phyloP scores from a whole-genome alignment of 176 grass and related monocot genomes.

The Bonia amplexicaulis region DNA sequence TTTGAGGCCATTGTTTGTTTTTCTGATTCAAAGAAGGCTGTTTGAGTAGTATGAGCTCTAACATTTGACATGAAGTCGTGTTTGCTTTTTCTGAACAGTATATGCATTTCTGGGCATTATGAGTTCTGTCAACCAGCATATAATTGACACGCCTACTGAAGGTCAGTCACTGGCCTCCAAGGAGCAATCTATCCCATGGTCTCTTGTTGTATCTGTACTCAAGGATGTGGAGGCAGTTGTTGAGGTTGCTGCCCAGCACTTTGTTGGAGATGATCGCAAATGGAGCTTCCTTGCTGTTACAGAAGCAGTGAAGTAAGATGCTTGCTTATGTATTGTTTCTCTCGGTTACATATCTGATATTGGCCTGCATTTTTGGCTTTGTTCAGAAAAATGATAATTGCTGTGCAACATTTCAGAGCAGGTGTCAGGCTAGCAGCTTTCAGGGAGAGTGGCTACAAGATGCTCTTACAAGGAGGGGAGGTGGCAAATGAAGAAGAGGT shows the following conservation, averaged over 20 bases:
- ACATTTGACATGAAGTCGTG: background rate
- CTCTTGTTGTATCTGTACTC: constrained; percentile 71
- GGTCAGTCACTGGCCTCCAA: constrained; percentile 20
- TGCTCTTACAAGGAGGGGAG: constrained; percentile 97
- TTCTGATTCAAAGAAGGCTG: background rate
- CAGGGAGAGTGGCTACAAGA: constrained; percentile 79
- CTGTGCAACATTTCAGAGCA: constrained; percentile 43
- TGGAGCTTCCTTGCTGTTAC: constrained; percentile 82
- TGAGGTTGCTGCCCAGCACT: constrained; percentile 82
- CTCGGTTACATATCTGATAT: constrained; percentile 18
- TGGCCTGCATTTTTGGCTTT: background rate
- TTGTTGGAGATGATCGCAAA: constrained; percentile 78
- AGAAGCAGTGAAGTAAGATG: constrained; percentile 81
- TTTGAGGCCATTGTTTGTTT: background rate
- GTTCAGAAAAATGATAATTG: constrained; percentile 13
- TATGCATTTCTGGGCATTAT: constrained; percentile 90
- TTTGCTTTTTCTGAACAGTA: constrained; percentile 48
- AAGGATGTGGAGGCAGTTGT: constrained; percentile 92
- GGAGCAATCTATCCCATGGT: constrained; percentile 61
- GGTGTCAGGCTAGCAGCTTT: constrained; percentile 83
- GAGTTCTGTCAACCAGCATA: constrained; percentile 90
- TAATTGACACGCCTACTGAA: constrained; percentile 65
- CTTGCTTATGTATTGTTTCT: constrained; percentile 12
- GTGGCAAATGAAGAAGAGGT: constrained; percentile 51
- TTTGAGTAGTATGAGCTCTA: constrained; percentile 9